Percentiles rank a stretch among this genome's conserved stretches.
Evolutionary conservation across 1,139 yeast species (phyloP).

Genomic region (Geotrichum armillariae): DNA sequence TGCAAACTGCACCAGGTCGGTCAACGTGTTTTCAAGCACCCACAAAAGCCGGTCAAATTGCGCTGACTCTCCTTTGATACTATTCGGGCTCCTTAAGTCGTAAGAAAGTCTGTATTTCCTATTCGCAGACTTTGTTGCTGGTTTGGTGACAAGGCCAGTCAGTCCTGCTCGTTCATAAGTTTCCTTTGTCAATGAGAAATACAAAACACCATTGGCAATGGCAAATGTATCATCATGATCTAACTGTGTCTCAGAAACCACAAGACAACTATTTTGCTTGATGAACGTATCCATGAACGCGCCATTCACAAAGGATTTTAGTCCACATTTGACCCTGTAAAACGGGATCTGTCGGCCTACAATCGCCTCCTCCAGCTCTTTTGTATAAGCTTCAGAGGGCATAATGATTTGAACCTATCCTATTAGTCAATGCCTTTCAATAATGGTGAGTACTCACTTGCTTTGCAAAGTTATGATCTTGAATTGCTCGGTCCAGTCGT

Average conservation of each 20-base stretch:
- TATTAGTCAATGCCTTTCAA: background rate
- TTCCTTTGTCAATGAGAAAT: conserved; percentile 37
- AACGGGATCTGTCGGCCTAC: background rate
- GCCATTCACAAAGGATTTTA: conserved; percentile 12
- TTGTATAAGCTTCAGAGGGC: conserved; percentile 7
- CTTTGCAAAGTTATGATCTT: conserved; percentile 25
- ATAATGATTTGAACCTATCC: conserved; percentile 5
- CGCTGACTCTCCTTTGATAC: conserved; percentile 20
- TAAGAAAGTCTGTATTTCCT: conserved; percentile 19
- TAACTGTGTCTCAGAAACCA: conserved; percentile 29
- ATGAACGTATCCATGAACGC: conserved; percentile 20
- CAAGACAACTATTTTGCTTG: conserved; percentile 19
- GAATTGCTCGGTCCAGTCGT: conserved; percentile 5
- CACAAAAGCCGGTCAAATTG: conserved; percentile 41
- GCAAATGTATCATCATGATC: conserved; percentile 40
- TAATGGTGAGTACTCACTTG: conserved; percentile 21
- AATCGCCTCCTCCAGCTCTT: conserved; percentile 3
- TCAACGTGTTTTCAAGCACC: conserved; percentile 33
- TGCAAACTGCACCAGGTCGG: conserved; percentile 7
- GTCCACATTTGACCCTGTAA: conserved; percentile 14
- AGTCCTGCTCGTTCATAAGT: conserved; percentile 40
- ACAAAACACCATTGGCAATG: conserved; percentile 34
- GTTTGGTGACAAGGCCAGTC: conserved; percentile 15
- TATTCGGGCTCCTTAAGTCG: conserved; percentile 24
- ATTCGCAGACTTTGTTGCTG: conserved; percentile 6